These are phyloP conservation scores for Fraxinus americana DNA, from an alignment of 257 asterid genomes.

Conservation along the genomic window DNA sequence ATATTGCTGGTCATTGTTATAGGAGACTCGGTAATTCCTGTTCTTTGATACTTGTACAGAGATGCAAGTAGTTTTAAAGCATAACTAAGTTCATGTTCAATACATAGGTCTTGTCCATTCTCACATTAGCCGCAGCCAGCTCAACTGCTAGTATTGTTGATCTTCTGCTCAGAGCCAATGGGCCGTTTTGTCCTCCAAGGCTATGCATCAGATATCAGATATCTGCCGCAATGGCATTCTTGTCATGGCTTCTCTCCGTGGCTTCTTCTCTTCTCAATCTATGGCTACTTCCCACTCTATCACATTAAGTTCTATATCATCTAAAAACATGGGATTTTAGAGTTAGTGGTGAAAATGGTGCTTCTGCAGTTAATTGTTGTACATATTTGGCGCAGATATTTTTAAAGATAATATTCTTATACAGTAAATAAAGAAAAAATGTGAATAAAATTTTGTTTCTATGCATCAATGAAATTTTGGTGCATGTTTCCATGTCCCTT, in stretches of 20 bases:
- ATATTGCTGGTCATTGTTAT: conserved; percentile 55
- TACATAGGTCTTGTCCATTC: conserved; percentile 56
- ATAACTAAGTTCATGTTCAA: conserved; percentile 27
- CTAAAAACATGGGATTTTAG: conserved; percentile 8
- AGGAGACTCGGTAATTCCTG: conserved; percentile 70
- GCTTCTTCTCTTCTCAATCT: conserved; percentile 64
- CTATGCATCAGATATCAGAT: conserved; percentile 56
- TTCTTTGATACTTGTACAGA: conserved; percentile 12
- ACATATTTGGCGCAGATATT: neutral
- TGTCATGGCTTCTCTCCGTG: conserved; percentile 57
- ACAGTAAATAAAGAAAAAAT: neutral
- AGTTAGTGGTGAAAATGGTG: neutral
- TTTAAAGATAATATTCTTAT: neutral
- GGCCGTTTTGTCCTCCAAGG: conserved; percentile 55
- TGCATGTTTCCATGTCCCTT: neutral
- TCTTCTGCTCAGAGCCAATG: conserved; percentile 59
- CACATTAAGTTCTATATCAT: conserved; percentile 24
- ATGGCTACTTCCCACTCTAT: conserved; percentile 62
- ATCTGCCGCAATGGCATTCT: conserved; percentile 64
- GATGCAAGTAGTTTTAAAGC: neutral
- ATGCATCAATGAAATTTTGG: neutral
- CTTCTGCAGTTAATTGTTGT: neutral
- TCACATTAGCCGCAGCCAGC: conserved; percentile 73
- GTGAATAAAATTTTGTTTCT: neutral
- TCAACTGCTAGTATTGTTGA: conserved; percentile 64